phyloP scores from a whole-genome alignment of 2,329 filamentous ascomycete genomes.

The Colletotrichum tofieldiae region DNA sequence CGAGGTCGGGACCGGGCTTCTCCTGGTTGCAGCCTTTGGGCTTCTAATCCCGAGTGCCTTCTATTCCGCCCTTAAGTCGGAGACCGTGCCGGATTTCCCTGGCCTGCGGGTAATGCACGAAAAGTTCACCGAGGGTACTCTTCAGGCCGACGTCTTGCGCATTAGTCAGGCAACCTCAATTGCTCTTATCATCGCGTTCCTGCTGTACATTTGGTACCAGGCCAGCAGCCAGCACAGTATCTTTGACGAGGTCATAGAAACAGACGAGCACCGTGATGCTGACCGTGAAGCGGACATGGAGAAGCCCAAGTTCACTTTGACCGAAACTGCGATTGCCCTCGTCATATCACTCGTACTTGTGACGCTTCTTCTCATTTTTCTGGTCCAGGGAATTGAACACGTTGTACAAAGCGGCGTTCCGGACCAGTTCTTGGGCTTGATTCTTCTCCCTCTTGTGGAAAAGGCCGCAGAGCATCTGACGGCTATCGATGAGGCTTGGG shows the following conservation, averaged over 20 bases:
- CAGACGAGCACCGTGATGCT: conserved; percentile 66
- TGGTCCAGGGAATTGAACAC: conserved; percentile 76
- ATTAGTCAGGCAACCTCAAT: conserved; percentile 76
- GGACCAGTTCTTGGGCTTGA: conserved; percentile 64
- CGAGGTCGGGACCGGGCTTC: conserved; percentile 76
- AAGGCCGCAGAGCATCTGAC: conserved; percentile 81
- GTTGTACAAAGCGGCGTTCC: conserved; percentile 55
- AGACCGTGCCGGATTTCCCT: conserved; percentile 46
- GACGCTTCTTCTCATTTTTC: conserved; percentile 75
- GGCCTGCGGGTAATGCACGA: conserved; percentile 46
- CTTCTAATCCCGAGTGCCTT: conserved; percentile 55
- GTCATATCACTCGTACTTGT: conserved; percentile 71
- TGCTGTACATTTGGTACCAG: conserved; percentile 73
- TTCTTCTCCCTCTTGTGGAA: conserved; percentile 78
- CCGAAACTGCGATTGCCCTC: conserved; percentile 74
- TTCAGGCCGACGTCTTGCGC: conserved; percentile 65
- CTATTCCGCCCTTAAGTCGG: conserved; percentile 54
- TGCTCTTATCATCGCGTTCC: conserved; percentile 73
- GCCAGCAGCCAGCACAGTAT: conserved; percentile 76
- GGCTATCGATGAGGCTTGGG: conserved; percentile 79
- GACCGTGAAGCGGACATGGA: conserved; percentile 70
- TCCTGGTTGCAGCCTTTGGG: conserved; percentile 70
- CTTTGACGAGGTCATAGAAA: conserved; percentile 70
- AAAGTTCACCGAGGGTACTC: conserved; percentile 51
- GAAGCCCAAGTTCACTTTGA: conserved; percentile 77